Evolutionary conservation across 1,284 basidiomycete species (phyloP).

Genomic region (Inonotus hispidus): DNA sequence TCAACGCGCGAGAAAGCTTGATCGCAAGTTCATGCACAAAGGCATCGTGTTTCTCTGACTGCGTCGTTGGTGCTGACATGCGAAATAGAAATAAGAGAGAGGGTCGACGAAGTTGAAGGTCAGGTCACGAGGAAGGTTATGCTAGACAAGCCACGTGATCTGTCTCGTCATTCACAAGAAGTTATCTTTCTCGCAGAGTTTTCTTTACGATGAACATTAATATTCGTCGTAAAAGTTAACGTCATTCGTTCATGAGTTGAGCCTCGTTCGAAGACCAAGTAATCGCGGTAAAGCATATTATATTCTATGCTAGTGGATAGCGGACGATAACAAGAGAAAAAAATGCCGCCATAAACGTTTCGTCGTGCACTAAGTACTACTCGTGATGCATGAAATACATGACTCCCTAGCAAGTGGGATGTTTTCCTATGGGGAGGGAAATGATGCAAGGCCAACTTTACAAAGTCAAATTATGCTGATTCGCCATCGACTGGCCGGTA

Average conservation of each 20-base stretch:
- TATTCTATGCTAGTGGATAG: background rate
- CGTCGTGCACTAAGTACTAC: background rate
- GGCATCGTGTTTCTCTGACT: slow-evolving; percentile 32
- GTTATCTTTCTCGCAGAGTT: too few relatives aligned
- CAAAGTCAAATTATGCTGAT: slow-evolving; percentile 30
- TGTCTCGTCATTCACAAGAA: too few relatives aligned
- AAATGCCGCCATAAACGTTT: background rate
- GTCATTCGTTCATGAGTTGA: too few relatives aligned
- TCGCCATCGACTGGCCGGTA: slow-evolving; percentile 58
- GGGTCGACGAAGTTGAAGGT: too few relatives aligned
- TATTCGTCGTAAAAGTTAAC: too few relatives aligned
- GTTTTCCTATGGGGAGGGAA: slow-evolving; percentile 11
- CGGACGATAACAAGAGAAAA: background rate
- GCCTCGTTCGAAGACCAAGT: too few relatives aligned
- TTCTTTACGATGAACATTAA: too few relatives aligned
- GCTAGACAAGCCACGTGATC: too few relatives aligned
- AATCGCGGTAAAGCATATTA: background rate
- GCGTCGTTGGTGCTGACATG: slow-evolving; percentile 13
- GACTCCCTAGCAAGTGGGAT: background rate
- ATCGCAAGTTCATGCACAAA: slow-evolving; percentile 78
- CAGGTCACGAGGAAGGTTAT: too few relatives aligned
- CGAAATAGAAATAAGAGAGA: background rate
- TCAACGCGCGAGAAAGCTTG: slow-evolving; percentile 74
- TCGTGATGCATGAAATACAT: slow-evolving; percentile 9
- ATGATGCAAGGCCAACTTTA: slow-evolving; percentile 2